Evolutionary conservation across 2,329 filamentous ascomycete species (phyloP).

Genomic region (Eurotiales sp.): DNA sequence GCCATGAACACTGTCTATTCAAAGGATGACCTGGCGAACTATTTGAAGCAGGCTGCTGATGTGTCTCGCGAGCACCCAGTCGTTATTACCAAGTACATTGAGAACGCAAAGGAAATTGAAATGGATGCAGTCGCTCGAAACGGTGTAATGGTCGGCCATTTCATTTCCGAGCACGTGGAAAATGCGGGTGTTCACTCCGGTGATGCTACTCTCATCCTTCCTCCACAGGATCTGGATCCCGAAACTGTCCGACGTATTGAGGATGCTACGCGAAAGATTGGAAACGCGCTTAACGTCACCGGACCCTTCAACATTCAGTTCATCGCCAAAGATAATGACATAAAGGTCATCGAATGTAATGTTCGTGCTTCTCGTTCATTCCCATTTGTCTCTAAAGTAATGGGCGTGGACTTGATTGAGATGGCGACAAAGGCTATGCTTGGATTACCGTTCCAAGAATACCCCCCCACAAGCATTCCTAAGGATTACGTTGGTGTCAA

Average conservation of each 20-base stretch:
- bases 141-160: constrained; percentile 87
- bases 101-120: constrained; percentile 98
- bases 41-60: constrained; percentile 84
- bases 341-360: constrained; percentile 99
- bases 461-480: constrained; percentile 72
- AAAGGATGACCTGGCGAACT: constrained; percentile 82
- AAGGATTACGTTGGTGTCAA: constrained; percentile 91
- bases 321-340: constrained; percentile 98
- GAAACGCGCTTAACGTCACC: constrained; percentile 87
- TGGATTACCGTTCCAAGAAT: constrained; percentile 73
- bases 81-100: constrained; percentile 99
- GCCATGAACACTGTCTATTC: constrained; percentile 99
- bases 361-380: constrained; percentile 94
- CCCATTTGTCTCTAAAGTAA: constrained; percentile 97
- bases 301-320: constrained; percentile 99
- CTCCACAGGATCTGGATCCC: constrained; percentile 84
- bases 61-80: constrained; percentile 95
- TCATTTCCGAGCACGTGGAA: constrained; percentile 97
- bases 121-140: constrained; percentile 97
- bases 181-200: constrained; percentile 98
- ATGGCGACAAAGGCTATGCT: constrained; percentile 98
- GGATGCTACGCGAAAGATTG: constrained; percentile 94
- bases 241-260: constrained; percentile 90
- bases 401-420: constrained; percentile 95
- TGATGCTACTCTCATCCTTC: constrained; percentile 91